These are phyloP conservation scores for Sanguinoderma infundibulare DNA, from an alignment of 1,284 basidiomycete genomes.

Conservation along the genomic window DNA sequence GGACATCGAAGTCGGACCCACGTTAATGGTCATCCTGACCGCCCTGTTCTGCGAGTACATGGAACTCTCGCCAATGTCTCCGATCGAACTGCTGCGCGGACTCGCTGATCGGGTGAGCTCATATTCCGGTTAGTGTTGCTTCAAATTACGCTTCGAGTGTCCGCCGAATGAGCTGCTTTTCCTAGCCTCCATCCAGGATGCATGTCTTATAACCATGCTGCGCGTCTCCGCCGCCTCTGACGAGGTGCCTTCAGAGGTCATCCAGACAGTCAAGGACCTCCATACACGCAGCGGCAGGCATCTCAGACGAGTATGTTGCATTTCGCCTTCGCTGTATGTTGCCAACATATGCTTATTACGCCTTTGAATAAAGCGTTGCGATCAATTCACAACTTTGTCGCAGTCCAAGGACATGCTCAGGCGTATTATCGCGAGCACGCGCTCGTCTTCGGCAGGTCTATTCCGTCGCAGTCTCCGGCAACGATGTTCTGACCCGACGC, in stretches of 20 bases:
- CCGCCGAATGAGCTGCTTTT: not conserved
- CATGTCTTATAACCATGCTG: slow-evolving; percentile 69
- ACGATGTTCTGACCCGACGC: not conserved
- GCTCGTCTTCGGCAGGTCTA: slow-evolving; percentile 54
- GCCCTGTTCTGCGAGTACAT: slow-evolving; percentile 69
- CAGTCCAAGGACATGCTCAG: slow-evolving; percentile 47
- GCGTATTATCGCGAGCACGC: slow-evolving; percentile 48
- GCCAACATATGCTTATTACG: not conserved
- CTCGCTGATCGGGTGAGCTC: slow-evolving; percentile 48
- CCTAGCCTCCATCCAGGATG: slow-evolving; percentile 71
- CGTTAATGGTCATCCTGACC: slow-evolving; percentile 63
- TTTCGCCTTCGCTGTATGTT: no score
- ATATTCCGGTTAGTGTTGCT: slow-evolving; percentile 49
- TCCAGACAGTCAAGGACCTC: slow-evolving; percentile 46
- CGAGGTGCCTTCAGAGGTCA: slow-evolving; percentile 50
- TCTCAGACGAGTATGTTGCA: slow-evolving; percentile 56
- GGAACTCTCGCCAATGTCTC: slow-evolving; percentile 52
- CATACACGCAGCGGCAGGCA: slow-evolving; percentile 50
- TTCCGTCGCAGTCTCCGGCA: not conserved
- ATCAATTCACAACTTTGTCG: slow-evolving; percentile 60
- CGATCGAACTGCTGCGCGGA: slow-evolving; percentile 53
- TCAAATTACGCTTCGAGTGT: not conserved
- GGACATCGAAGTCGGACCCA: slow-evolving; percentile 52
- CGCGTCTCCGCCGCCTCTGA: slow-evolving; percentile 63
- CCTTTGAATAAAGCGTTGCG: slow-evolving; percentile 67